phyloP scores from a whole-genome alignment of 257 asterid genomes.

The Przewalskia tangutica region DNA sequence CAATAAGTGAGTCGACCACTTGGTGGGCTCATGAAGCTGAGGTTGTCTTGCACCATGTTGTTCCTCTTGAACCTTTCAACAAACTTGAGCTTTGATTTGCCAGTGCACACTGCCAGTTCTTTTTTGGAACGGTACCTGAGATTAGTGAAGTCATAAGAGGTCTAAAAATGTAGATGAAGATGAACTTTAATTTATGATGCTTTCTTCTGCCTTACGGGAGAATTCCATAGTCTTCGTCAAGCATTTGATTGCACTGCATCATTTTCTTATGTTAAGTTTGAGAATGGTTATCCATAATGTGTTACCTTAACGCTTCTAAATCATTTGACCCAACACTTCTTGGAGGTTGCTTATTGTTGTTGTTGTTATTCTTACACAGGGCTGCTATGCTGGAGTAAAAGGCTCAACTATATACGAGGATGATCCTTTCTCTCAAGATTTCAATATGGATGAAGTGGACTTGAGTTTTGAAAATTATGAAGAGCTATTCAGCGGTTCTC shows the following conservation, averaged over 20 bases:
- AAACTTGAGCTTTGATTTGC: not conserved
- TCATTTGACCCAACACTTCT: not conserved
- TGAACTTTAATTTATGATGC: not conserved
- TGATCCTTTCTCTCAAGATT: slow-evolving; percentile 41
- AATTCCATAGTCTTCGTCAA: not conserved
- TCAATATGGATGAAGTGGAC: slow-evolving; percentile 63
- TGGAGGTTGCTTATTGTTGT: slow-evolving; percentile 1
- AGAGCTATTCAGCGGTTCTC: slow-evolving; percentile 53
- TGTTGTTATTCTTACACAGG: slow-evolving; percentile 29
- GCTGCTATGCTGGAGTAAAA: slow-evolving; percentile 32
- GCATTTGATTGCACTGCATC: not conserved
- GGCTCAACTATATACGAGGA: slow-evolving; percentile 33
- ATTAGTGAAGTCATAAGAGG: not conserved
- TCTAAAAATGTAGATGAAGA: not conserved
- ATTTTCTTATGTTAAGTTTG: not conserved
- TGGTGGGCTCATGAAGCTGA: not conserved
- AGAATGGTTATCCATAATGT: not conserved
- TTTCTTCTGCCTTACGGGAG: not conserved
- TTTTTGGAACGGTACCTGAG: not conserved
- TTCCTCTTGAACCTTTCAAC: not conserved
- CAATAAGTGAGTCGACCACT: not conserved
- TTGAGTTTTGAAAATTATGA: slow-evolving; percentile 56
- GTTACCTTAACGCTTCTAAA: not conserved
- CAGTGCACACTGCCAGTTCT: not conserved
- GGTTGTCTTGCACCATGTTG: not conserved